A percentile compares a stretch with the other conserved stretches of the same genome.
These are phyloP conservation scores for Aspergillus mulundensis DNA, from an alignment of 495 filamentous ascomycete genomes.

Conservation along the genomic window DNA sequence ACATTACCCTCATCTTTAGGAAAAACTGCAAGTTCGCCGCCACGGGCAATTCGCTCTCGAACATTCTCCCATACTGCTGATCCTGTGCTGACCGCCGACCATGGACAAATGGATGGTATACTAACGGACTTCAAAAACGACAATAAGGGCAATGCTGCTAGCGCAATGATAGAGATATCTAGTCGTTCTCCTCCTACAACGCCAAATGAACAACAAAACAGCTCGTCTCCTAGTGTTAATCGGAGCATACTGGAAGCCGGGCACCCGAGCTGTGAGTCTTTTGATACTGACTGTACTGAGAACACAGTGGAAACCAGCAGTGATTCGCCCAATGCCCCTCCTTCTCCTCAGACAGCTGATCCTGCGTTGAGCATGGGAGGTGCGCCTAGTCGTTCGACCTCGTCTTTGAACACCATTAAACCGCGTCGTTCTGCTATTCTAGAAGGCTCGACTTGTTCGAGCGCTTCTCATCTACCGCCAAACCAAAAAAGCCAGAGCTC, in stretches of 20 bases:
- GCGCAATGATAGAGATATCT: conserved; percentile 62
- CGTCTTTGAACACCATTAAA: conserved; percentile 28
- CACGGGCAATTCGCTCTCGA: conserved; percentile 55
- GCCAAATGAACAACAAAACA: conserved; percentile 47
- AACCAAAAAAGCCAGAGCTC: conserved; percentile 35
- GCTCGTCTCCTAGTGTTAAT: conserved; percentile 45
- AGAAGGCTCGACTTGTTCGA: conserved; percentile 38
- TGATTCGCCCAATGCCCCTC: conserved; percentile 20
- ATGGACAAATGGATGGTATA: conserved; percentile 56
- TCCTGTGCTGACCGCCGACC: conserved; percentile 60
- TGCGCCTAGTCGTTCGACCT: conserved; percentile 28
- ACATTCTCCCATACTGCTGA: conserved; percentile 62
- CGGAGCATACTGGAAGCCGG: conserved; percentile 24
- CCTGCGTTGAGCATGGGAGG: conserved; percentile 29
- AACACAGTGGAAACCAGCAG: conserved; percentile 17
- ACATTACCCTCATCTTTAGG: conserved; percentile 41
- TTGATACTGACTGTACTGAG: conserved; percentile 32
- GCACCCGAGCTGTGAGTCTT: conserved; percentile 29
- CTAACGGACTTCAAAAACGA: conserved; percentile 33
- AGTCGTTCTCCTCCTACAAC: conserved; percentile 56
- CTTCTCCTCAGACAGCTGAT: conserved; percentile 24
- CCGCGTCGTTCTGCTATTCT: conserved; percentile 36
- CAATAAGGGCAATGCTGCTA: conserved; percentile 55
- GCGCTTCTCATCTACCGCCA: conserved; percentile 23
- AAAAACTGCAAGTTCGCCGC: conserved; percentile 37